These are phyloP conservation scores for Scedosporium apiospermum DNA, from an alignment of 2,329 filamentous ascomycete genomes.

Conservation along the genomic window DNA sequence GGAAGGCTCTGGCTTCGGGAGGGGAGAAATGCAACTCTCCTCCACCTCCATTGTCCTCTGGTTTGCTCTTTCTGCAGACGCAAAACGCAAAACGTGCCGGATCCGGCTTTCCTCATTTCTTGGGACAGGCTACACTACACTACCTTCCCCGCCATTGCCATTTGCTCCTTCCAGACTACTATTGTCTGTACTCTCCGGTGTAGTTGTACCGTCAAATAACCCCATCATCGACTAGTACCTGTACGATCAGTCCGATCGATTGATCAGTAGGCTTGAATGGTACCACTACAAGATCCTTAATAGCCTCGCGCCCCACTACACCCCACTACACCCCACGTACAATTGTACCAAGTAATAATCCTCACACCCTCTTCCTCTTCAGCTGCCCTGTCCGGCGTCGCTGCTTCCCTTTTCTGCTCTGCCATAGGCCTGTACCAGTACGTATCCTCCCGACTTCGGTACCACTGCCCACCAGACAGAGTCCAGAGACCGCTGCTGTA, in stretches of 20 bases:
- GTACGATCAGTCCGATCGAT: neutral
- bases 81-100: neutral
- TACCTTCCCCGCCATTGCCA: neutral
- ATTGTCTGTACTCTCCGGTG: too few relatives aligned
- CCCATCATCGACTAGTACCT: neutral
- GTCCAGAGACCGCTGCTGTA: neutral
- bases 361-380: neutral
- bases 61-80: neutral
- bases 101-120: neutral
- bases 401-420: neutral
- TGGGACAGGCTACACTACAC: neutral
- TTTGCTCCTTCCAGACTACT: neutral
- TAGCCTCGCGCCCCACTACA: neutral
- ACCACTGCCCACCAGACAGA: neutral
- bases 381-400: neutral
- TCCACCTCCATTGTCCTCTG: neutral
- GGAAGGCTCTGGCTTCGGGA: too few relatives aligned
- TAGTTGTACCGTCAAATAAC: neutral
- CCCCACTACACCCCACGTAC: neutral
- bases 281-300: neutral
- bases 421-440: neutral
- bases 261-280: neutral
- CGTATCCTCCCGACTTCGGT: neutral
- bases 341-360: too few relatives aligned
- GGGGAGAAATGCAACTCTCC: neutral